Evolutionary conservation across 192 early-diverging fungal genomes (phyloP), one percentile per base, ranked within the genome.

Genomic region (Coemansia sp.): DNA sequence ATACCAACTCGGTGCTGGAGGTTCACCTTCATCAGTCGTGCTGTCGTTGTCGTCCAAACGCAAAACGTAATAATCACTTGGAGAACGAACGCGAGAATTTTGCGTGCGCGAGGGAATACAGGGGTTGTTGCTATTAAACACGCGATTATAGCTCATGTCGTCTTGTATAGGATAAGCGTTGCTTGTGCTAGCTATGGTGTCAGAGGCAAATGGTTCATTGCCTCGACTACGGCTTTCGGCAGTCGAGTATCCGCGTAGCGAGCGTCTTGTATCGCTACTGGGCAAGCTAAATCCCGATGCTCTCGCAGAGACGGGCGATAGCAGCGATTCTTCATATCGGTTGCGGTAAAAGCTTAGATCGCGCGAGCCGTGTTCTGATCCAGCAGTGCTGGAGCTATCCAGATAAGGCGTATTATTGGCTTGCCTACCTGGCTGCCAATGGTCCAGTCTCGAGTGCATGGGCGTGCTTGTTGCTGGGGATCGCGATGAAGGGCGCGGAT

Each of bases 41-140:
- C 57, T 59, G 46, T 66, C 64, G 42, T 29, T 46, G 46, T 66
- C 64, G 34, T 66, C 64, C n/a, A 66, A 57, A 15, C 46, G 56
- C 29, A 66, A 23, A 29, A 66, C 35, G 29, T 66, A 66, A 31
- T 59, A 37, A 20, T 57, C 55, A n/a, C 31, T 57, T 34, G 55
- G 55, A 7, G 29, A 21, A 15, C 31, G 29, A 18, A 8, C 33
- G 31, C 55, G 55, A 1, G 29, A 30, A 7, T 51, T 51, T 13
- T 10, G 23, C 10, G 25, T 1, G 48, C 25, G 48, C 25, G 21
- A 26, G 48, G 48, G 10, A 26, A 21, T 51, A 5, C 7, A 26
- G 48, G 3, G 20, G 9, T 10, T 10, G 1, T 13, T 13, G 7
- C 21, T 26, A 51, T 51, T 20, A n/a, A 3, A 18, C 12, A 18